A percentile compares a stretch with the other conserved stretches of the same genome.
phyloP scores from a whole-genome alignment of 371 early-diverging fungal species.

The Mortierella sp. region DNA sequence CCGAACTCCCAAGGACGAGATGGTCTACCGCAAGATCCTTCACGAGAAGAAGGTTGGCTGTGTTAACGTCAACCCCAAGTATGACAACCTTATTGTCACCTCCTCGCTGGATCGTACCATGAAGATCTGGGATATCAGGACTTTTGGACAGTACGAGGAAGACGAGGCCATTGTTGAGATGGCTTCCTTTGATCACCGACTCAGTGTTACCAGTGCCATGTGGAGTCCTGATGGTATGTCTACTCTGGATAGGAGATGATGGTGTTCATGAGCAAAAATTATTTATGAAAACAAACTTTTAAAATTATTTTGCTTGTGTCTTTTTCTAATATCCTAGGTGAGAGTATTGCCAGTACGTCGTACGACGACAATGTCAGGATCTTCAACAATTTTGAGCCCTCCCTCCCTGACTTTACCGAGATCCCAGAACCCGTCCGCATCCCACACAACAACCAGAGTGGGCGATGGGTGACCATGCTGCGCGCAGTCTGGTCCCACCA shows the following conservation, averaged over 20 bases:
- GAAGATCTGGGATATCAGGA: conserved; percentile 84
- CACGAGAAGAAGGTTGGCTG: conserved; percentile 81
- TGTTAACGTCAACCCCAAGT: conserved; percentile 76
- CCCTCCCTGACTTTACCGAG: conserved; percentile 45
- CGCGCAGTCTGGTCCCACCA: conserved; percentile 79
- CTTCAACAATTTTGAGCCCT: conserved; percentile 62
- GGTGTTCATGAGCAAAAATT: not conserved
- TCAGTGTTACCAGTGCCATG: conserved; percentile 77
- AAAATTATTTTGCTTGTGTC: conserved; percentile 59
- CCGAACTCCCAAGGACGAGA: conserved; percentile 54
- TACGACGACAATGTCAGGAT: conserved; percentile 70
- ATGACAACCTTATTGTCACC: conserved; percentile 72
- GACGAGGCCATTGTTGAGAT: conserved; percentile 56
- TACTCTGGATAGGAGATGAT: not conserved
- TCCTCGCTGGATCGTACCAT: conserved; percentile 78
- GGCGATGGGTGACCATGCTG: conserved; percentile 85
- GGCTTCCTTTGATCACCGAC: conserved; percentile 64
- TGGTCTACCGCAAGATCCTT: conserved; percentile 46
- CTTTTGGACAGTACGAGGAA: conserved; percentile 54
- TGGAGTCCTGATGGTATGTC: conserved; percentile 78
- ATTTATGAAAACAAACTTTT: conserved; percentile 18
- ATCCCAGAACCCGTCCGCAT: conserved; percentile 62
- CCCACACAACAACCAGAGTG: conserved; percentile 78
- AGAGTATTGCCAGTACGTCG: conserved; percentile 52
- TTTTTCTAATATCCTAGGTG: conserved; percentile 35